Conservation (phyloP, 2,329 filamentous ascomycete species). For the Hymenoscyphus linearis region DNA sequence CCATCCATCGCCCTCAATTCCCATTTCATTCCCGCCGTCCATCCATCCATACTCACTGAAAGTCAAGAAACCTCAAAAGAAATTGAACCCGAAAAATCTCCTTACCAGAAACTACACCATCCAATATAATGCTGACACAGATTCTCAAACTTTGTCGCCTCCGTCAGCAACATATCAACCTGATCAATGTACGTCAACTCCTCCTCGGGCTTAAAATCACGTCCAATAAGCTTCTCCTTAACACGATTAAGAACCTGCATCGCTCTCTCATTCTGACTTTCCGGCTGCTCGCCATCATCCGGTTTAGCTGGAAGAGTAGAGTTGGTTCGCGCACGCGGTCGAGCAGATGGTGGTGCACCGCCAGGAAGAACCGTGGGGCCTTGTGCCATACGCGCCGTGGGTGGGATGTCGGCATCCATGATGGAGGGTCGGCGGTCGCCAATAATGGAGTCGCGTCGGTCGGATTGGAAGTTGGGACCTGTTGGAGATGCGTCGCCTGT, state of each 20-base stretch:
- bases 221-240: constrained; percentile 89
- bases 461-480: constrained; percentile 62
- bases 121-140: constrained; percentile 98
- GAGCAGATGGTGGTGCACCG: constrained; percentile 43
- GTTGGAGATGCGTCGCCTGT: constrained; percentile 55
- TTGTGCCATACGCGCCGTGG: constrained; percentile 51
- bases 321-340: constrained; percentile 55
- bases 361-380: constrained; percentile 28
- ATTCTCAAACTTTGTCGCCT: constrained; percentile 96
- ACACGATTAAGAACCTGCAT: constrained; percentile 88
- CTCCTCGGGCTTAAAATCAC: constrained; percentile 81
- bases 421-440: constrained; percentile 61
- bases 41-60: too few relatives aligned
- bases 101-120: constrained; percentile 97
- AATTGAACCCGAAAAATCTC: too few relatives aligned
- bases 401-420: constrained; percentile 56
- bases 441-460: constrained; percentile 49
- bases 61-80: too few relatives aligned
- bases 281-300: constrained; percentile 44
- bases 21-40: too few relatives aligned
- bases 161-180: constrained; percentile 89
- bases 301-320: constrained; percentile 42
- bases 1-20: too few relatives aligned
- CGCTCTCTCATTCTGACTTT: constrained; percentile 89
- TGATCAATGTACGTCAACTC: constrained; percentile 82